phyloP scores from a whole-genome alignment of 805 yeast genomes.

The Yarrowia hollandica region DNA sequence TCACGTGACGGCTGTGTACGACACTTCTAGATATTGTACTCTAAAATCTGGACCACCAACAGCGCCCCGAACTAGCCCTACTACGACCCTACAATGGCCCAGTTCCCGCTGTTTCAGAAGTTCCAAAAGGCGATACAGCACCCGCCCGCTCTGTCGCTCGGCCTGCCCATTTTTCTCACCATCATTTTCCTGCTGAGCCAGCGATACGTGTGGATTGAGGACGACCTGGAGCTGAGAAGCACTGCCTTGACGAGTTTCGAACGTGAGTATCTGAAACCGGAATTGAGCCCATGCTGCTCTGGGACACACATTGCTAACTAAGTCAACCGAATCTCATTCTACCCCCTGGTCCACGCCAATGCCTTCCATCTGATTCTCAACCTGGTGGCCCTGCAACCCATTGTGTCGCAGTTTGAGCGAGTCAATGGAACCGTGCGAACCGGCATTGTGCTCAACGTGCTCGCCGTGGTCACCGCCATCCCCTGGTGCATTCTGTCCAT shows the following conservation, averaged over 20 bases:
- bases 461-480: constrained; percentile 69
- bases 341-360: constrained; percentile 68
- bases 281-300: too few relatives aligned
- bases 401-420: constrained; percentile 65
- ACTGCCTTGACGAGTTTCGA: constrained; percentile 52
- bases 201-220: constrained; percentile 37
- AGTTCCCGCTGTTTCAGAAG: constrained; percentile 20
- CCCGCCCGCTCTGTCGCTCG: constrained; percentile 37
- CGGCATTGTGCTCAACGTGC: constrained; percentile 71
- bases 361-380: constrained; percentile 64
- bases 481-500: constrained; percentile 51
- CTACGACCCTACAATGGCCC: constrained; percentile 14
- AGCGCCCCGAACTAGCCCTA: not conserved
- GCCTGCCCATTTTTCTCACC: constrained; percentile 34
- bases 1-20: constrained; percentile 26
- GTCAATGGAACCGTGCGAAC: constrained; percentile 82
- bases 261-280: constrained; percentile 35
- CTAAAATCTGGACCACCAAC: not conserved
- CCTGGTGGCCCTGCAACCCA: constrained; percentile 55
- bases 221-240: constrained; percentile 55
- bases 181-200: constrained; percentile 29
- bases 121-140: constrained; percentile 25
- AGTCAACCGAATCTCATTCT: constrained; percentile 61
- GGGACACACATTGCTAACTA: constrained; percentile 30
- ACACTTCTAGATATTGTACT: not conserved